Conservation (phyloP, 257 asterid genomes). For the Scutellaria minor region DNA sequence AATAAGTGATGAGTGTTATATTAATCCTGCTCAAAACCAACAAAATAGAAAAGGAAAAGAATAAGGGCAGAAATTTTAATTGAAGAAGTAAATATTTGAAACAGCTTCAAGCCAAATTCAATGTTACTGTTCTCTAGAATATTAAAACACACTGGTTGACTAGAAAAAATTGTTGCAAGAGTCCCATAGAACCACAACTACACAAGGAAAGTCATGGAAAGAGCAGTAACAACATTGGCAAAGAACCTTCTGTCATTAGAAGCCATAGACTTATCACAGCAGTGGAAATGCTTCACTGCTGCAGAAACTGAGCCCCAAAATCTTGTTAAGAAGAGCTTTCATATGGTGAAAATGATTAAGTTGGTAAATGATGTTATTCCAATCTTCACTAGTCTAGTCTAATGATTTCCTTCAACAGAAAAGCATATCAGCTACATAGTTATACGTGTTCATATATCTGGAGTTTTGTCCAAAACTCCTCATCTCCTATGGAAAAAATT, state of each 20-base stretch:
- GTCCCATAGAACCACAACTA: neutral
- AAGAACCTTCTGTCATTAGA: neutral
- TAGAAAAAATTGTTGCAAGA: conserved; percentile 6
- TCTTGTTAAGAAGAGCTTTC: neutral
- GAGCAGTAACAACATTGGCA: neutral
- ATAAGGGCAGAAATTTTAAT: neutral
- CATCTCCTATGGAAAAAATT: neutral
- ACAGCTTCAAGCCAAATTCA: conserved; percentile 2
- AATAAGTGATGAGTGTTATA: neutral
- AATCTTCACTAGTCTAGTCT: conserved; percentile 5
- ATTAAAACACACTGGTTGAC: conserved; percentile 5
- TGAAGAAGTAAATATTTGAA: conserved; percentile 15
- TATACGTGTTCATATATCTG: neutral
- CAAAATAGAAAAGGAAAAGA: neutral
- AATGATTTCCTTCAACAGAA: neutral
- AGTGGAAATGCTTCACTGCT: conserved; percentile 24
- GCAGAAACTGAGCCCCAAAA: conserved; percentile 14
- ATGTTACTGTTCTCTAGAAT: neutral
- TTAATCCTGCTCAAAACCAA: neutral
- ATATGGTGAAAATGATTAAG: neutral
- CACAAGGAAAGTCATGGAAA: conserved; percentile 20
- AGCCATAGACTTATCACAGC: conserved; percentile 5
- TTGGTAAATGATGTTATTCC: conserved; percentile 8
- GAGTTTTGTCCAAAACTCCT: conserved; percentile 15
- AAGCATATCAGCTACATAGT: neutral